These are phyloP conservation scores for Wickerhamomyces alni DNA, from an alignment of 805 yeast genomes.

Conservation along the genomic window DNA sequence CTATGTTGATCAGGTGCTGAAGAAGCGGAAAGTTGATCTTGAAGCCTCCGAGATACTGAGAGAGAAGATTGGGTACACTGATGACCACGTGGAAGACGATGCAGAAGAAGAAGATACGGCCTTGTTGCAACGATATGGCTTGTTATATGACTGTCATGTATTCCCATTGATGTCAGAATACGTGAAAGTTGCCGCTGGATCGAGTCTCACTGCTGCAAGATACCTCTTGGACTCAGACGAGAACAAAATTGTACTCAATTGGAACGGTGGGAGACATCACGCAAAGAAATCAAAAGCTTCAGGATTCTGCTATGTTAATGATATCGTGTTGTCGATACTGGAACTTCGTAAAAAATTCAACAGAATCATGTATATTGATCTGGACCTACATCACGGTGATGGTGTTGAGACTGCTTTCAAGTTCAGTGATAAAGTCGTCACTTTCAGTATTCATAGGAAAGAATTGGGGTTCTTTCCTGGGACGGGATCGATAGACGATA, in stretches of 20 bases:
- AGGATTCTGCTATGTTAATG: conserved; percentile 74
- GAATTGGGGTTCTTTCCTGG: conserved; percentile 74
- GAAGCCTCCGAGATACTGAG: not conserved
- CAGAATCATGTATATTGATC: conserved; percentile 55
- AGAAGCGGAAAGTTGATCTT: conserved; percentile 13
- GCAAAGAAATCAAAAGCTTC: conserved; percentile 47
- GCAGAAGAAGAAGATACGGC: conserved; percentile 4
- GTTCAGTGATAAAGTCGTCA: conserved; percentile 47
- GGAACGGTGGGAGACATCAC: conserved; percentile 83
- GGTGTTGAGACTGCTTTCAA: conserved; percentile 68
- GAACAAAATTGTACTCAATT: conserved; percentile 45
- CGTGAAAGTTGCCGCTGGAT: conserved; percentile 44
- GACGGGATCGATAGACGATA: conserved; percentile 42
- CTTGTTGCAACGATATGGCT: conserved; percentile 34
- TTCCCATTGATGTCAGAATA: conserved; percentile 51
- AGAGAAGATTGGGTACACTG: not conserved
- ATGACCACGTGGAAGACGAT: conserved; percentile 5
- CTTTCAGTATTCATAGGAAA: conserved; percentile 57
- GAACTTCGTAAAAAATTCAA: conserved; percentile 40
- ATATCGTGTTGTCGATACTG: conserved; percentile 52
- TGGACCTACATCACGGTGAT: conserved; percentile 78
- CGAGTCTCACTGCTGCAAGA: conserved; percentile 46
- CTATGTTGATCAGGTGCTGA: conserved; percentile 37
- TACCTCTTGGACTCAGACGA: conserved; percentile 20
- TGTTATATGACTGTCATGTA: conserved; percentile 57